Evolutionary conservation across 179 eudicot genomes (phyloP).

Genomic region (Silene noctiflora): DNA sequence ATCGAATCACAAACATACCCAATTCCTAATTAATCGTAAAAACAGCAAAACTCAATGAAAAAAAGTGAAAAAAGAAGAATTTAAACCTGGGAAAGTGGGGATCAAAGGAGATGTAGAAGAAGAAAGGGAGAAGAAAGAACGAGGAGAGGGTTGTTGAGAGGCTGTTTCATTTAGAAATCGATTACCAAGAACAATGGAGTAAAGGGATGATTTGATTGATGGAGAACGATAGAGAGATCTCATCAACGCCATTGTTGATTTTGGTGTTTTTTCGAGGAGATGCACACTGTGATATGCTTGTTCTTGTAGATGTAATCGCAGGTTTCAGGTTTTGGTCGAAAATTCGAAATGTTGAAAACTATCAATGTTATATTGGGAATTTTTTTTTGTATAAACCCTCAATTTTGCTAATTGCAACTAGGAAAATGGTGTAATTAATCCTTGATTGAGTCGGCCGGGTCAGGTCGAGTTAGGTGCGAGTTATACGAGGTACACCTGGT

Average conservation of each 20-base stretch:
- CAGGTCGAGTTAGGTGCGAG: no score
- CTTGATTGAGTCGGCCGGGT: no score
- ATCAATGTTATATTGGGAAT: no score
- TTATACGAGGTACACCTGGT: no score
- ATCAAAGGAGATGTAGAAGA: slow-evolving; percentile 18
- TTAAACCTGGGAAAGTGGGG: slow-evolving; percentile 31
- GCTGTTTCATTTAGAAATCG: slow-evolving; percentile 21
- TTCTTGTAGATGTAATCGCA: not conserved
- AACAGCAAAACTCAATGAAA: not conserved
- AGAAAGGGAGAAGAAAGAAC: slow-evolving; percentile 30
- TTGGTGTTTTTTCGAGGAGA: not conserved
- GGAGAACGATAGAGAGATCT: slow-evolving; percentile 50
- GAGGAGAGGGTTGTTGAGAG: slow-evolving; percentile 21
- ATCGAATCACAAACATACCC: not conserved
- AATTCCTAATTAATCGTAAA: not conserved
- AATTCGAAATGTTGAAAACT: no score
- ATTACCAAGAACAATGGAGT: slow-evolving; percentile 27
- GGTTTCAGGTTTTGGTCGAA: no score
- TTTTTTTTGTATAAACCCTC: no score
- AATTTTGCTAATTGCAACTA: no score
- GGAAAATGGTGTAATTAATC: no score
- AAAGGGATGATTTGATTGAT: slow-evolving; percentile 36
- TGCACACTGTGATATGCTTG: no score
- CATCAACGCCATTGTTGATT: slow-evolving; percentile 28
- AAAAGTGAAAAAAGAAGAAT: not conserved